Evolutionary conservation across 176 grass and related monocot genomes (phyloP), one percentile per base, ranked within the genome.

Genomic region (Elaeis guineensis): DNA sequence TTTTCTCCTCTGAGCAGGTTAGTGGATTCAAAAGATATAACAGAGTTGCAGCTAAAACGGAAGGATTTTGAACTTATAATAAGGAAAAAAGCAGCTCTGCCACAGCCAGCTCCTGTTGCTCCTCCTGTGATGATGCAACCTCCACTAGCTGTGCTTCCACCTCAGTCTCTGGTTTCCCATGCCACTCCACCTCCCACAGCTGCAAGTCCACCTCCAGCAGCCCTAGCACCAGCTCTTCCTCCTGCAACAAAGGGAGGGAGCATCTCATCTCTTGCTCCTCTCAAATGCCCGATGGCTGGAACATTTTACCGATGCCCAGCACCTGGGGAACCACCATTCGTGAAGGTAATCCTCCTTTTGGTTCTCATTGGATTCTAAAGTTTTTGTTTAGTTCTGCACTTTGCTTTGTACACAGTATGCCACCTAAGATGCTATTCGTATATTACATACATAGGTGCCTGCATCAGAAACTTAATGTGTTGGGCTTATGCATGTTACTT

Each of bases 281-380:
- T 82, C 39, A 77, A 77, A 54, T 72, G 67, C 54, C 79, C 79
- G 6, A 82, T 82, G 79, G 73, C 79, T 15, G 79, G 79, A 20
- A 82, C 79, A 22, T 82, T 82, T 61, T 82, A 82, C 56, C 59
- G 56, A 71, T 59, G 28, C 55, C 67, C 79, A 24, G 53, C 55
- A 16, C 79, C 79, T 62, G 70, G 60, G 19, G 73, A 69, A 3
- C 61, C 73, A 58, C 67, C 79, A 67, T 82, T 77, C 35, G 30
- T 77, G 6, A 72, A 82, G 73, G 79, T 82, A 59, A 71, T 8
- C 17, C 53, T 69, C 5, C 9, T 20, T 29, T 8, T 15, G 17
- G 16, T 21, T 6, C 21, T 25, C 16, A 18, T 23, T 58, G 57
- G 4, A 2, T 25, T 24, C 16, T 20, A 24, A 69, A 69, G 14